Evolutionary conservation across 495 filamentous ascomycete species (phyloP).

Genomic region (Neurospora sp.): DNA sequence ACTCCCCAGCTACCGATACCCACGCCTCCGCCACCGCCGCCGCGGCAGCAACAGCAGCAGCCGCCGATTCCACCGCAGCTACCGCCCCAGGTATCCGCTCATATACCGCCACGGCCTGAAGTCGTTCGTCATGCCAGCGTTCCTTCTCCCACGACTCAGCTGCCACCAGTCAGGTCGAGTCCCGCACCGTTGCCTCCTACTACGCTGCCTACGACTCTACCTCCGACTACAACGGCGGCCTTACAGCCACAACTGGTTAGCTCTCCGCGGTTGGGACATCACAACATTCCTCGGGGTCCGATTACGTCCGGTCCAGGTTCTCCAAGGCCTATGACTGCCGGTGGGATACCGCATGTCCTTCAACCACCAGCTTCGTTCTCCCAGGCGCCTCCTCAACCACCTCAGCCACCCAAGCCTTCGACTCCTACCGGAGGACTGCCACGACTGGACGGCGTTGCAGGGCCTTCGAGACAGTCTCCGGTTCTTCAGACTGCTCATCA

Average conservation of each 20-base stretch:
- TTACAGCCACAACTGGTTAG: constrained; percentile 6
- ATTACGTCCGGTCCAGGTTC: constrained; percentile 19
- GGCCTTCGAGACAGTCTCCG: constrained; percentile 7
- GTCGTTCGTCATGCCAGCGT: neutral
- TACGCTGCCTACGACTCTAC: neutral
- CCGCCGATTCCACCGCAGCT: neutral
- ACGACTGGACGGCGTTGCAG: constrained; percentile 13
- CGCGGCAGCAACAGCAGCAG: neutral
- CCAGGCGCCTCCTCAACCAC: constrained; percentile 13
- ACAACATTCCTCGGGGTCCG: constrained; percentile 8
- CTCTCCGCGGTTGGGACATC: constrained; percentile 8
- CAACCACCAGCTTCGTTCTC: constrained; percentile 28
- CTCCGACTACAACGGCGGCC: neutral
- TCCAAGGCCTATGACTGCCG: constrained; percentile 12
- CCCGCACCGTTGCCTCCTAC: constrained; percentile 1
- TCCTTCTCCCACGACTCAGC: neutral
- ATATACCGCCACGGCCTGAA: neutral
- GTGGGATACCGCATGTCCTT: constrained; percentile 23
- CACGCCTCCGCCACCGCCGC: constrained; percentile 1
- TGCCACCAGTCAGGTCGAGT: constrained; percentile 1
- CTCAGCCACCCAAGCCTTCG: constrained; percentile 15
- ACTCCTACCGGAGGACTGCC: constrained; percentile 22
- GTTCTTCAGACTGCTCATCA: neutral
- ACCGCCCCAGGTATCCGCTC: neutral
- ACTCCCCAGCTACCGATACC: constrained; percentile 5